Conservation (phyloP, 2,329 filamentous ascomycete species). For the Shiraia bambusicola region DNA sequence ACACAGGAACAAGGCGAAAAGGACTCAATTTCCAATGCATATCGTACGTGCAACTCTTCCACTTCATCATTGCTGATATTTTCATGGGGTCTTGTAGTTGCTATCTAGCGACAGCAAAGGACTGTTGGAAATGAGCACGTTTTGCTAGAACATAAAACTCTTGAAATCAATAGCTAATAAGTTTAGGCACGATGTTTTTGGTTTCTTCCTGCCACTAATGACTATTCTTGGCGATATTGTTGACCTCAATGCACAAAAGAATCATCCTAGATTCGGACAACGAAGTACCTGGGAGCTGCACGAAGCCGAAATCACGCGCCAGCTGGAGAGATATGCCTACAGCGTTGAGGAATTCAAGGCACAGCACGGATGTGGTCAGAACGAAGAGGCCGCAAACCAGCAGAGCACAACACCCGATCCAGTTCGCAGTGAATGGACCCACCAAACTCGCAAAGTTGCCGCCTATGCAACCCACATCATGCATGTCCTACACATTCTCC, state of each 20-base stretch:
- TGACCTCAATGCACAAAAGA: slow-evolving; percentile 83
- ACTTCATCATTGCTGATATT: too few relatives aligned
- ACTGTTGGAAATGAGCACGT: neutral
- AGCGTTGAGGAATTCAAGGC: slow-evolving; percentile 69
- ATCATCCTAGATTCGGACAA: slow-evolving; percentile 81
- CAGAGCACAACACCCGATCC: slow-evolving; percentile 40
- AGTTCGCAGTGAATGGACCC: slow-evolving; percentile 67
- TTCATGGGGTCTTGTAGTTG: too few relatives aligned
- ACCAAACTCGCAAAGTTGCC: slow-evolving; percentile 82
- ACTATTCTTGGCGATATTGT: slow-evolving; percentile 90
- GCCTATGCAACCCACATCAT: slow-evolving; percentile 92
- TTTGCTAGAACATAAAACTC: neutral
- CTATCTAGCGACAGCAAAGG: too few relatives aligned
- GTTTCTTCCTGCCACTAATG: slow-evolving; percentile 90
- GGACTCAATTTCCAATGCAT: slow-evolving; percentile 80
- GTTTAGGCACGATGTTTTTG: slow-evolving; percentile 73
- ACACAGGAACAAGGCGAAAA: slow-evolving; percentile 46
- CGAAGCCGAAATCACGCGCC: slow-evolving; percentile 73
- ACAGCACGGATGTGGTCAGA: slow-evolving; percentile 44
- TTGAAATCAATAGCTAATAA: slow-evolving; percentile 3
- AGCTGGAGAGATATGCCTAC: slow-evolving; percentile 78
- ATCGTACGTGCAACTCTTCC: slow-evolving; percentile 47
- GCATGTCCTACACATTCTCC: slow-evolving; percentile 87
- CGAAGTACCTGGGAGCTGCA: slow-evolving; percentile 75
- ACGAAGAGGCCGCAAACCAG: slow-evolving; percentile 36